Base-by-base conservation (phyloP, 169 alveolate genomes). In the Plasmodium gaboni region DNA sequence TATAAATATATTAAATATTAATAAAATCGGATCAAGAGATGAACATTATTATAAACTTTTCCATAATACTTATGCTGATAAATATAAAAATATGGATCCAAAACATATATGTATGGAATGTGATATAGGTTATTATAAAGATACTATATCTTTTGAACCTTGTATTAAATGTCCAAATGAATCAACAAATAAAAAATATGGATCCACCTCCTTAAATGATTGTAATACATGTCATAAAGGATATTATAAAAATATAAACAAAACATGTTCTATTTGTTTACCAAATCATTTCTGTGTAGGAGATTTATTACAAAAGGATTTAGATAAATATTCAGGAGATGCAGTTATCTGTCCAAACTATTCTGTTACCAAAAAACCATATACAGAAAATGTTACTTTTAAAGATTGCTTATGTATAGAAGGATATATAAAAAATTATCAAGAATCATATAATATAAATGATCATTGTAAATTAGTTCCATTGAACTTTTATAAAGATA, bases 251-350 rank as follows among this genome's bases (percentile, higher is more conserved):
- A 46, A 86, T 59, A 2, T 28, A 1, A 38, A 86, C 1, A 22
- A 71, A 50, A 63, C 5, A 10, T 86, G 92, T 48, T 64, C 87
- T 46, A 32, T 7, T 46, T 86, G 92, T 17, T 73, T 86, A 28
- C 74, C 92, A 8, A 71, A 94, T 67, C 96, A 93, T 85, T 93
- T 93, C 61, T 95, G 97, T 68, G 97, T 95, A 9, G 97, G 97
- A 3, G 93, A 94, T 3, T 92, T 67, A 17, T 88, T 95, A 15
- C 48, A 78, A n/a, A 83, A 72, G n/a, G 91, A 70, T 28, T 53
- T 93, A 59, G 38, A 38, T 17, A 89, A 64, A 59, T 85, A 92
- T 88, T 80, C 78, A 15, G 96, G 95, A 10, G 93, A 93, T 55
- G 94, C 93, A 60, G 70, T 86, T 26, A 60, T 72, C 60, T 95